Evolutionary conservation across 2,329 filamentous ascomycete genomes (phyloP), one percentile per base, ranked within the genome.

Genomic region (Arachnopeziza araneosa): DNA sequence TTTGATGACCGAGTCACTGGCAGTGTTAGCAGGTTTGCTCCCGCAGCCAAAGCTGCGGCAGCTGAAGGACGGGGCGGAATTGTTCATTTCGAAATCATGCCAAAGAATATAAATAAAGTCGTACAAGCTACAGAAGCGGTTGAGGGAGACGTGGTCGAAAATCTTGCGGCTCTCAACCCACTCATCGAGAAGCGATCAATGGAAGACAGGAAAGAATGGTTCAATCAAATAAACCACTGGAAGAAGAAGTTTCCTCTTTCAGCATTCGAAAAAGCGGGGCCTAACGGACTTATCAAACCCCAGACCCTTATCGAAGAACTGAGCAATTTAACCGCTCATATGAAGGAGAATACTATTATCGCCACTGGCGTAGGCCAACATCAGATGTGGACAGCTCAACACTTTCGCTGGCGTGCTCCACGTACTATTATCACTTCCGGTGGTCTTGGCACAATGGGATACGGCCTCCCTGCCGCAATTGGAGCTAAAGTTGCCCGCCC

Each of bases 21-120:
- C 26, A 89, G 82, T 73, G 81, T 97, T 56, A 76, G 85, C 69
- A 96, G 93, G 74, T 99, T 98, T 67, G 95, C 93, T 0, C 95
- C 95, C 2, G 85, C 84, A 56, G 95, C 95, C 52, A 95, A 90
- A 77, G 84, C 86, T 17, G 95, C 95, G 0, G 93, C 91, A 4
- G 80, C 83, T 12, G 90, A 96, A 78, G 87, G 87, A 57, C 89
- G 92, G 64, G 95, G 95, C 69, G 95, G 95, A 71, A 98, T 99
- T 70, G 84, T 98, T 19, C 93, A 99, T 76, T 98, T 98, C 71
- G 93, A 98, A 74, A 93, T 99, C 70, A 89, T 98, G 88, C 93
- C 95, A 69, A 99, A 99, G 87, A 98, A 99, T 80, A 98, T 98
- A 79, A 98, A 98, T 86, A 99, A 98, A 83, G 93, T 98, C 50